Evolutionary conservation across 345 rosid genomes (phyloP), one percentile per base, ranked within the genome.

Genomic region (Geranium rotundifolium): DNA sequence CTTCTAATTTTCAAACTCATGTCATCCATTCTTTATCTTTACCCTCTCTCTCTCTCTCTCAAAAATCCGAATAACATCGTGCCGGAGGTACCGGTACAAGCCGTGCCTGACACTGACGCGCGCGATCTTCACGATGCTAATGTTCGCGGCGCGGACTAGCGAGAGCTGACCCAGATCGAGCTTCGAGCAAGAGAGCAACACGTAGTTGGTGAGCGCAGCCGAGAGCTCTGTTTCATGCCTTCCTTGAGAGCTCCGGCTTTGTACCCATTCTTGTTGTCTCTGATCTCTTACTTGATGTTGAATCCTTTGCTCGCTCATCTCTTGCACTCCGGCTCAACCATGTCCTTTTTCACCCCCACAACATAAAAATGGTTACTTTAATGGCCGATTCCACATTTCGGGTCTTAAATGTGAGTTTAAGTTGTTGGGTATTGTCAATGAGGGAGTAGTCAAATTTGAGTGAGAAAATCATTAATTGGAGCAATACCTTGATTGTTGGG

Each of bases 71-170:
- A n/a, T n/a, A n/a, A n/a, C 71, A 62, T 73, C 81, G 69, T 72
- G 86, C 16, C 84, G 71, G 15, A 88, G 62, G 49, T 74, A 79
- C 4, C 29, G 29, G 49, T 80, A 84, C 7, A 91, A 76, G 0
- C 79, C 72, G 19, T 76, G 88, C 10, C 58, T 76, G 62, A 86
- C 61, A 19, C 95, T 81, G 29, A 84, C 86, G 20, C 95, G 95
- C 9, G 97, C 91, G 50, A 91, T 80, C 60, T 88, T 91, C 83
- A 88, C 97, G 3, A 82, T 91, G 37, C 91, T 83, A 8, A 81
- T 70, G 56, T 84, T 88, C 41, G 86, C 88, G n/a, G 95, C 72
- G 31, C 95, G 82, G 31, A 91, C 55, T 10, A 61, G 68, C 37
- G 97, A 73, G 34, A 91, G 67, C 58, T 69, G 69, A 0, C 88